Conservation (phyloP, 1,284 basidiomycete genomes). For the Puccinia brachypodii region DNA sequence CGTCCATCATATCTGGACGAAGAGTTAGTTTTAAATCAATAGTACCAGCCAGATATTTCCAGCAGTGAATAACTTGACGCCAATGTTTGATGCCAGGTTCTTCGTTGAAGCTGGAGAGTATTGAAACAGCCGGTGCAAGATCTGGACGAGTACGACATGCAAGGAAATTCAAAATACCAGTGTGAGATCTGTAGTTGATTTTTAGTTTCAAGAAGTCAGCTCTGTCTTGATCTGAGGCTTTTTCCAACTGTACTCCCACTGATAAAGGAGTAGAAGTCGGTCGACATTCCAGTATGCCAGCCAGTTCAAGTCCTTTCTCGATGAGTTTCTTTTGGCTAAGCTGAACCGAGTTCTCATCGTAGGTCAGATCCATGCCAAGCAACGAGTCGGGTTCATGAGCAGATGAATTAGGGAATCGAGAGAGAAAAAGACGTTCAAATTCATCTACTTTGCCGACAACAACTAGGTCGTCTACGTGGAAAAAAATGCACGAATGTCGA, state of each 20-base stretch:
- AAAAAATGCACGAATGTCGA: neutral
- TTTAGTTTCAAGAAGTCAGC: neutral
- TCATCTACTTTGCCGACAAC: neutral
- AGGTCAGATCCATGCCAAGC: neutral
- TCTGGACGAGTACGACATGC: neutral
- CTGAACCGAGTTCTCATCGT: neutral
- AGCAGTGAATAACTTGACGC: neutral
- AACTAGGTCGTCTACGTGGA: neutral
- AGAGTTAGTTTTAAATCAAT: neutral
- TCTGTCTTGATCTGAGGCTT: neutral
- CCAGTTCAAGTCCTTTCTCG: neutral
- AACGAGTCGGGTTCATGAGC: neutral
- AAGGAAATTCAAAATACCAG: neutral
- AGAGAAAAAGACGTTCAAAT: neutral
- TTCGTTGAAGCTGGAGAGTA: constrained; percentile 1
- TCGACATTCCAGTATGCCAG: neutral
- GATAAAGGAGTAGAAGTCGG: neutral
- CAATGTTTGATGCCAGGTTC: neutral
- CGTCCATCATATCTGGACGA: neutral
- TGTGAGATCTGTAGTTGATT: neutral
- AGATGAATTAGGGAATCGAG: neutral
- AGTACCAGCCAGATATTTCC: neutral
- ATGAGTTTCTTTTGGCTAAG: neutral
- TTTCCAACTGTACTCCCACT: neutral
- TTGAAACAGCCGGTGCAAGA: neutral